Conservation (phyloP, 805 yeast genomes). For the Candida cerambycidarum region DNA sequence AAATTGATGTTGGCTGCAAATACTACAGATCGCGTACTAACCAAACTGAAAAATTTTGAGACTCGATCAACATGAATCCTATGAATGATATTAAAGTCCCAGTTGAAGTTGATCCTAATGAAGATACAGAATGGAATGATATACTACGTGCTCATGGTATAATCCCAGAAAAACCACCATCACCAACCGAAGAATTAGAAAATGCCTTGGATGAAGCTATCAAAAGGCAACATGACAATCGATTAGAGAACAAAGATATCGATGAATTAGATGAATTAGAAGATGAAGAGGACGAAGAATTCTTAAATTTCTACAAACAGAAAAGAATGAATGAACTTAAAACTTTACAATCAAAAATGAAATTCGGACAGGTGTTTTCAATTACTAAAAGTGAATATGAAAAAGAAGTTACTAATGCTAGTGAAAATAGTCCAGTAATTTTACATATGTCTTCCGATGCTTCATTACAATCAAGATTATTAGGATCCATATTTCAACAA, state of each 20-base stretch:
- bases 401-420: constrained; percentile 80
- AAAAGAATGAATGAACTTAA: constrained; percentile 76
- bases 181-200: constrained; percentile 84
- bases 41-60: constrained; percentile 9
- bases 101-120: constrained; percentile 90
- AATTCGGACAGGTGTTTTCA: constrained; percentile 75
- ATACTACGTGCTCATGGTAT: constrained; percentile 86
- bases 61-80: constrained; percentile 13
- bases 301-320: constrained; percentile 71
- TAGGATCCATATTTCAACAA: constrained; percentile 55
- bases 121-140: constrained; percentile 99
- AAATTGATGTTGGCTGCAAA: constrained; percentile 2
- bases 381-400: constrained; percentile 87
- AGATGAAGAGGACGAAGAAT: constrained; percentile 92
- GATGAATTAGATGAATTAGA: constrained; percentile 86
- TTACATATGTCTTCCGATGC: constrained; percentile 74
- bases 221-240: constrained; percentile 72
- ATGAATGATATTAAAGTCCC: constrained; percentile 50
- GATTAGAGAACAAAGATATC: constrained; percentile 73
- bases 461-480: constrained; percentile 69
- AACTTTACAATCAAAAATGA: constrained; percentile 53
- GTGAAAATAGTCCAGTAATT: constrained; percentile 63
- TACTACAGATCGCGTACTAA: constrained; percentile 1
- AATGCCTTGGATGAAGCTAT: constrained; percentile 85
- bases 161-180: constrained; percentile 87